phyloP scores from a whole-genome alignment of 164 flowering plant species.

The Cinnamomum chago region DNA sequence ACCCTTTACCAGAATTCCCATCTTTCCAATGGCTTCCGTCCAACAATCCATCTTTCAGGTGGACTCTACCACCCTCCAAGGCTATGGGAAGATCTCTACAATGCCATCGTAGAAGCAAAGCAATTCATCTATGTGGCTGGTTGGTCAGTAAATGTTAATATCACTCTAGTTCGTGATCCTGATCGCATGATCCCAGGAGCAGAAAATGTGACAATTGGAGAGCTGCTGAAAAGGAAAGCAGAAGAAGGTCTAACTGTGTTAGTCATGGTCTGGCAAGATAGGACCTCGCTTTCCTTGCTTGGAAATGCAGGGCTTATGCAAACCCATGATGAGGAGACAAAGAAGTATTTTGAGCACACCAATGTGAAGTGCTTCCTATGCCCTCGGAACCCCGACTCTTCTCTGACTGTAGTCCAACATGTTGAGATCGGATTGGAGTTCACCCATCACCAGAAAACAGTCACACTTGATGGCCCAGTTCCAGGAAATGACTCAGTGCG shows the following conservation, averaged over 20 bases:
- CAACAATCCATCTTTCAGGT: constrained; percentile 62
- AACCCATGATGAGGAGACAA: constrained; percentile 63
- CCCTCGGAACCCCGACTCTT: constrained; percentile 48
- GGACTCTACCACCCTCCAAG: constrained; percentile 57
- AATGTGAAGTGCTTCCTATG: constrained; percentile 52
- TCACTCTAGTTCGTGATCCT: constrained; percentile 52
- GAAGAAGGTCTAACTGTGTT: constrained; percentile 32
- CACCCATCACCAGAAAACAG: constrained; percentile 65
- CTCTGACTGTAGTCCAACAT: constrained; percentile 35
- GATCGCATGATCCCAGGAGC: constrained; percentile 30
- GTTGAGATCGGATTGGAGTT: constrained; percentile 40
- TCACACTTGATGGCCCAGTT: constrained; percentile 44
- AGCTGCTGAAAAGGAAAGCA: constrained; percentile 43
- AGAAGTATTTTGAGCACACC: constrained; percentile 37
- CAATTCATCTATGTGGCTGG: constrained; percentile 78
- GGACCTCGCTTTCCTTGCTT: constrained; percentile 35
- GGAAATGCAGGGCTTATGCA: constrained; percentile 57
- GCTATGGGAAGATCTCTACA: constrained; percentile 81
- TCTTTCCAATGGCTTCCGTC: constrained; percentile 62
- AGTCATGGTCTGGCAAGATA: constrained; percentile 72
- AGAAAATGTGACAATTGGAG: constrained; percentile 39
- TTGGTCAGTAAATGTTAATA: constrained; percentile 70
- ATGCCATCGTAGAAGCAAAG: constrained; percentile 69
- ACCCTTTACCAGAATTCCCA: constrained; percentile 82
- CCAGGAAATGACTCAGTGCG: constrained; percentile 21